Evolutionary conservation across 176 grass and related monocot genomes (phyloP).

Genomic region (Poa pratensis): DNA sequence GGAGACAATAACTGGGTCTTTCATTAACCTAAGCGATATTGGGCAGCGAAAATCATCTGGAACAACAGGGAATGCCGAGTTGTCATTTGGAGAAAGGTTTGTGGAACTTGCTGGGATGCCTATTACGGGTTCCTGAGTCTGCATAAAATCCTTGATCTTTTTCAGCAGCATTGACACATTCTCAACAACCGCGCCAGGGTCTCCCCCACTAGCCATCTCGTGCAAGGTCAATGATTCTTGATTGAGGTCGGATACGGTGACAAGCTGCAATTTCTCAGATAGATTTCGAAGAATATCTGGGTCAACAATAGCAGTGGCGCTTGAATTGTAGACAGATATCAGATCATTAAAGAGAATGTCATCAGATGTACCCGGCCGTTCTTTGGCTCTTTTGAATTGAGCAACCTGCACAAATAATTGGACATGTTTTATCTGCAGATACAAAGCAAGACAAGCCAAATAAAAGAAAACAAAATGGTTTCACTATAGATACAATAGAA

Average conservation of each 20-base stretch:
- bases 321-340: constrained; percentile 71
- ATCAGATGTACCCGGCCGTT: constrained; percentile 66
- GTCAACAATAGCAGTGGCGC: constrained; percentile 46
- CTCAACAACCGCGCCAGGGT: constrained; percentile 69
- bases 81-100: constrained; percentile 46
- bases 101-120: constrained; percentile 35
- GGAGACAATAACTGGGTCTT: constrained; percentile 89
- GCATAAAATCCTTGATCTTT: constrained; percentile 91
- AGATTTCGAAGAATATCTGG: constrained; percentile 58
- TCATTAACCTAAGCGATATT: constrained; percentile 90
- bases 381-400: constrained; percentile 97
- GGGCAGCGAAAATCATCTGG: constrained; percentile 92
- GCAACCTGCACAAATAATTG: constrained; percentile 66
- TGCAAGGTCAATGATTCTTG: constrained; percentile 82
- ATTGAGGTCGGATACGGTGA: constrained; percentile 80
- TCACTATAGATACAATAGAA: constrained; percentile 16
- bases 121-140: constrained; percentile 61
- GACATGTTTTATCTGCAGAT: constrained; percentile 33
- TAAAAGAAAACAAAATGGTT: neutral
- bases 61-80: constrained; percentile 52
- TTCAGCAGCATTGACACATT: constrained; percentile 76
- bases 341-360: constrained; percentile 77
- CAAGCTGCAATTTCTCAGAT: constrained; percentile 84
- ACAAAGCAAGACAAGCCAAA: constrained; percentile 28
- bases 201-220: constrained; percentile 70